Evolutionary conservation across 495 filamentous ascomycete genomes (phyloP).

Genomic region (Astrothelium macrocarpum): DNA sequence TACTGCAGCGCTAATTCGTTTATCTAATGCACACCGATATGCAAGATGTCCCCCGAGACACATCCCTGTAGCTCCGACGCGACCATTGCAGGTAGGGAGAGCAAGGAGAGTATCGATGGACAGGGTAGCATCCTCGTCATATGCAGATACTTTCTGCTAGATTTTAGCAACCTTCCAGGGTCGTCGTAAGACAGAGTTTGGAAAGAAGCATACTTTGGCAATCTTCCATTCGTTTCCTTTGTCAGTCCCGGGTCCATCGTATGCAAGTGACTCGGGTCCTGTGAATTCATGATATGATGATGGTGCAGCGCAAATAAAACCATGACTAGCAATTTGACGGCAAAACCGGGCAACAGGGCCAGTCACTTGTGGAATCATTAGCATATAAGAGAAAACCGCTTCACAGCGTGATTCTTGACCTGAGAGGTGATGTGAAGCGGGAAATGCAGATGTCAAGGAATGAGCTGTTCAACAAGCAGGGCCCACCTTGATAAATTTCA

Average conservation of each 20-base stretch:
- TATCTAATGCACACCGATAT: slow-evolving; percentile 72
- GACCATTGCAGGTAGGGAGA: slow-evolving; percentile 72
- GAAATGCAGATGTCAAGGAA: too few species aligned
- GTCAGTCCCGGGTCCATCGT: slow-evolving; percentile 83
- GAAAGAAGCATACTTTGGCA: slow-evolving; percentile 45
- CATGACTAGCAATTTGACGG: slow-evolving; percentile 84
- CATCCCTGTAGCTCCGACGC: slow-evolving; percentile 85
- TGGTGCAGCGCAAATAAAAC: slow-evolving; percentile 86
- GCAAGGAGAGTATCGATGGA: slow-evolving; percentile 65
- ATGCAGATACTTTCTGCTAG: slow-evolving; percentile 64
- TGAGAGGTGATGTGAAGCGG: too few species aligned
- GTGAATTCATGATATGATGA: slow-evolving; percentile 91
- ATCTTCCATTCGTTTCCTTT: slow-evolving; percentile 80
- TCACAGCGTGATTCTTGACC: too few species aligned
- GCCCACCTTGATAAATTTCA: slow-evolving; percentile 88
- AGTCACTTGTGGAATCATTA: slow-evolving; percentile 52
- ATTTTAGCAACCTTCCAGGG: background rate
- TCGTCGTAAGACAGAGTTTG: background rate
- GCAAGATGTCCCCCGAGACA: slow-evolving; percentile 90
- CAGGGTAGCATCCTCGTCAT: slow-evolving; percentile 75
- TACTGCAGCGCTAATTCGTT: slow-evolving; percentile 62
- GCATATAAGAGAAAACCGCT: too few species aligned
- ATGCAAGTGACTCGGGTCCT: slow-evolving; percentile 71
- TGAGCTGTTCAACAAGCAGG: slow-evolving; percentile 8
- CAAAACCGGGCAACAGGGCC: slow-evolving; percentile 87